phyloP scores from a whole-genome alignment of 2,329 filamentous ascomycete species.

The Waltergamsia citrina region DNA sequence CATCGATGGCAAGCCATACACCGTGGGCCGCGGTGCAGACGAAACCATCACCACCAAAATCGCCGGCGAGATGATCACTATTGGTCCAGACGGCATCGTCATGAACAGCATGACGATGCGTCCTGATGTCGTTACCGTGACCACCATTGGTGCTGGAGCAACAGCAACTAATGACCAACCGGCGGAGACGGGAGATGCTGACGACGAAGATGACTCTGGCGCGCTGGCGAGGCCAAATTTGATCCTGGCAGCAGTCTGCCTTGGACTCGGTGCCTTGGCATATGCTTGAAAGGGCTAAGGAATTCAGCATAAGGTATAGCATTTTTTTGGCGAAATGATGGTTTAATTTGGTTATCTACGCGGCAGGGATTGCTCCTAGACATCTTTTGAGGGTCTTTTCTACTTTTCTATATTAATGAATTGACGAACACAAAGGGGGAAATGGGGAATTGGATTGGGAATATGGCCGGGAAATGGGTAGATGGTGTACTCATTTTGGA shows the following conservation, averaged over 20 bases:
- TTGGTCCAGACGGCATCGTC: slow-evolving; percentile 39
- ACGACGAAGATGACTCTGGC: slow-evolving; percentile 13
- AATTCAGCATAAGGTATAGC: no score
- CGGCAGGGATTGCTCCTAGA: no score
- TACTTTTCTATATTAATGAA: no score
- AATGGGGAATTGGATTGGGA: no score
- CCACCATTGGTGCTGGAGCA: slow-evolving; percentile 25
- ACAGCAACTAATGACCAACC: slow-evolving; percentile 13
- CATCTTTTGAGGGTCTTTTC: no score
- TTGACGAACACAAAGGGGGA: no score
- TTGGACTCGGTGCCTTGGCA: no score
- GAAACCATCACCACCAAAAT: slow-evolving; percentile 34
- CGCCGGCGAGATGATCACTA: slow-evolving; percentile 39
- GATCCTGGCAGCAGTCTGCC: slow-evolving; percentile 5
- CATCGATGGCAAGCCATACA: slow-evolving; percentile 39
- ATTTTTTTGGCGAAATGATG: no score
- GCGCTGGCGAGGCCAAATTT: slow-evolving; percentile 8
- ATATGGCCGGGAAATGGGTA: no score
- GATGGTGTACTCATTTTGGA: no score
- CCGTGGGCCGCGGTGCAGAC: slow-evolving; percentile 33
- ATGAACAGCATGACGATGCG: slow-evolving; percentile 2
- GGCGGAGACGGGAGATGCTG: slow-evolving; percentile 12
- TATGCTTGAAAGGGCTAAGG: no score
- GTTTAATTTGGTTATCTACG: no score
- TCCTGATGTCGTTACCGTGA: slow-evolving; percentile 17